Evolutionary conservation across 139 green algal species (phyloP).

Genomic region (Chlamydomonas schloesseri): DNA sequence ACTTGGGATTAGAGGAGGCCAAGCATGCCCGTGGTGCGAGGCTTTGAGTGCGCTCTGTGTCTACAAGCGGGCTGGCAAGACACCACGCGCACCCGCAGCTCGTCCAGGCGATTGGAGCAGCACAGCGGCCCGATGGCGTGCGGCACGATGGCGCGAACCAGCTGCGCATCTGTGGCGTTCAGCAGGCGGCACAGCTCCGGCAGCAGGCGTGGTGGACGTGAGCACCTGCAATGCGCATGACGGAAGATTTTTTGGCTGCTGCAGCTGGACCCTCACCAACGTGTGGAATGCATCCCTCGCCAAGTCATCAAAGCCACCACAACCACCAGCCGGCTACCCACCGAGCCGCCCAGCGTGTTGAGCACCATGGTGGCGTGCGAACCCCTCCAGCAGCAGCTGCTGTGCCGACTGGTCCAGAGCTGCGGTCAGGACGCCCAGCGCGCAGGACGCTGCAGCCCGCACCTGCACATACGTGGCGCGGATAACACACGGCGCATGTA

Average conservation of each 20-base stretch:
- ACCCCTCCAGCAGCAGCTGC: no score
- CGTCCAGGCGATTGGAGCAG: neutral
- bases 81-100: conserved; percentile 20
- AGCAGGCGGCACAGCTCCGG: conserved; percentile 47
- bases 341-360: no score
- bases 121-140: conserved; percentile 55
- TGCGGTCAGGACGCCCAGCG: no score
- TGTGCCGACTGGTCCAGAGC: no score
- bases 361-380: no score
- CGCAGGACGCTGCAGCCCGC: no score
- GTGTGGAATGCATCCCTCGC: neutral
- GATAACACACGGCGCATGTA: neutral
- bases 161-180: neutral
- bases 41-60: no score
- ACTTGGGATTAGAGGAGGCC: no score
- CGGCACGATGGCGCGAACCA: conserved; percentile 34
- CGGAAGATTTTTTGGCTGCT: no score
- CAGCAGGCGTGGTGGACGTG: conserved; percentile 33
- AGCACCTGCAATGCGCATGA: neutral
- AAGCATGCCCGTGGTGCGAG: no score
- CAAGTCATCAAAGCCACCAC: neutral
- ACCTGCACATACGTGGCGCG: no score
- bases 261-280: neutral
- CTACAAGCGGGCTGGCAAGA: no score
- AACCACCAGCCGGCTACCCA: neutral